phyloP scores from a whole-genome alignment of 345 rosid species.

The Sisymbrium altissimum region DNA sequence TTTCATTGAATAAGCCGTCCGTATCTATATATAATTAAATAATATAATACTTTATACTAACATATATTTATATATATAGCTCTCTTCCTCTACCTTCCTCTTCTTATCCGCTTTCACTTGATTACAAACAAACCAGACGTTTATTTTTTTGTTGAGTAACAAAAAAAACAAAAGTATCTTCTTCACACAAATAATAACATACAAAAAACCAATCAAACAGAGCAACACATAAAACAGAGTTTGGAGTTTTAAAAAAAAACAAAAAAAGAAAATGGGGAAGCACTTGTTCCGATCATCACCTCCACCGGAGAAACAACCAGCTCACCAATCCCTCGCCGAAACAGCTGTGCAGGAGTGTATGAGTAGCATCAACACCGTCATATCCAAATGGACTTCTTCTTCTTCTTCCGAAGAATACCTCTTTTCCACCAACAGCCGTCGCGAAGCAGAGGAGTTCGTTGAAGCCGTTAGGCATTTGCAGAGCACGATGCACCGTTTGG shows the following conservation, averaged over 20 bases:
- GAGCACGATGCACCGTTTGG: conserved; percentile 51
- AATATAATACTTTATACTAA: neutral
- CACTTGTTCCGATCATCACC: conserved; percentile 34
- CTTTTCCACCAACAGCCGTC: conserved; percentile 46
- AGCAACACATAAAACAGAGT: neutral
- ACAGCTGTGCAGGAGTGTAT: conserved; percentile 54
- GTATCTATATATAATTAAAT: neutral
- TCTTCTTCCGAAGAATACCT: conserved; percentile 35
- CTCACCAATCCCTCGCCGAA: conserved; percentile 39
- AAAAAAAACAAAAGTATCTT: neutral
- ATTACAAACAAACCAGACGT: neutral
- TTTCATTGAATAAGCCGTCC: neutral
- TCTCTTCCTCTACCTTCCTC: neutral
- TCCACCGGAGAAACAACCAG: conserved; percentile 25
- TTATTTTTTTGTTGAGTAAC: neutral
- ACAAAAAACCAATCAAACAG: neutral
- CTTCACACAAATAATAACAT: neutral
- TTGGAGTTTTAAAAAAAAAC: neutral
- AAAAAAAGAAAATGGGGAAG: conserved; percentile 22
- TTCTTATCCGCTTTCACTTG: conserved; percentile 14
- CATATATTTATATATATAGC: neutral
- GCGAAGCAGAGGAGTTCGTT: conserved; percentile 55
- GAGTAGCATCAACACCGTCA: conserved; percentile 39
- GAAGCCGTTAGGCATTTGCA: conserved; percentile 49
- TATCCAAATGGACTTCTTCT: conserved; percentile 44